Base-by-base conservation (phyloP, 2,329 filamentous ascomycete species). In the Cladophialophora bantiana region DNA sequence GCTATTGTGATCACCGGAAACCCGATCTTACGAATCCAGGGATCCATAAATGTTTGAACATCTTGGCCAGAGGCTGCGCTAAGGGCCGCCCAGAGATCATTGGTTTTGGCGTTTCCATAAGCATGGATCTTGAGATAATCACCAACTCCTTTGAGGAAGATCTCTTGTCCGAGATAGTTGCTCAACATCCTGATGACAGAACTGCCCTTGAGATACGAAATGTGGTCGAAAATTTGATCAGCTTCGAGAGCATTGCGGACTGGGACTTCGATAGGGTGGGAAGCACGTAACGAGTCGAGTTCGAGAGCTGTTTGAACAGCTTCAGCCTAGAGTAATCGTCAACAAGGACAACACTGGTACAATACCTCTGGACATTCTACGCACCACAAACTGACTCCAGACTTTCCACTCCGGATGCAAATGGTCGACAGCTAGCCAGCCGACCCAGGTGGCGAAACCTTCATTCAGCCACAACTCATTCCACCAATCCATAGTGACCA, bases 361-460 rank as follows among this genome's bases (percentile, higher is more conserved):
- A 71, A 75, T 86, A 86, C 85, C 85, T 87, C 80, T 81, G 67
- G 81, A 78, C 78, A 78, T 78, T 72, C 79, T 82, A 82, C 85
- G 83, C 85, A 88, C 86, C 74, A 98, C 92, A 81, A 97, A 99
- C 81, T 97, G 94, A 66, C 92, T 90, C 95, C 95, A 99, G 36
- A 98, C 91, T 74, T 98, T 90, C 94, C 95, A 98, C 72, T 97
- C 94, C 6, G 95, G 95, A 79, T 98, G 92, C 63, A 98, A 88
- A 76, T 96, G 87, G 76, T 98, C 92, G 66, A 94, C 88, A 9
- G 93, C 94, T 68, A 94, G 86, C 94, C 94, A 99, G 60, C 94
- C 95, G 52, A 97, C 94, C 94, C 94, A 98, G 2, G 95, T 99
- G 50, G 95, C 95, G 76, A 99, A 99, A 12, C 94, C 94, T 80